These are phyloP conservation scores for Paramecium tetraurelia DNA, from an alignment of 73 alveolate genomes.

Conservation along the genomic window DNA sequence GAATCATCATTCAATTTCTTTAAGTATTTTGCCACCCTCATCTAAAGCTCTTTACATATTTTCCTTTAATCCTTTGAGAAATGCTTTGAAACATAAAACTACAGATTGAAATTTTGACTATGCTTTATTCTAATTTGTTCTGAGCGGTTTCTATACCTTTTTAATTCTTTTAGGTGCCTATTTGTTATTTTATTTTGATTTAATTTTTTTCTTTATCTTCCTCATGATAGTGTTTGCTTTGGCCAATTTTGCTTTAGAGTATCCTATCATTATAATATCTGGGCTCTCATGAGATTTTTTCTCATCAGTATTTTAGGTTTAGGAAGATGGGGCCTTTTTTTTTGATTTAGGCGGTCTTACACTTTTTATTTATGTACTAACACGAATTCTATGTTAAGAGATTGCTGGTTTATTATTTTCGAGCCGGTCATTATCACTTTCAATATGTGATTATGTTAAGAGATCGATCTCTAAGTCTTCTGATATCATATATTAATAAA, in stretches of 20 bases:
- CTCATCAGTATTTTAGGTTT: background rate
- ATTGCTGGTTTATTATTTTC: background rate
- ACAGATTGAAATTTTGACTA: background rate
- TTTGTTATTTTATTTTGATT: background rate
- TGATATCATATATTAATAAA: background rate
- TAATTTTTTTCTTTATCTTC: background rate
- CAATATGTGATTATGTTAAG: background rate
- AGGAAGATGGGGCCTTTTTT: background rate
- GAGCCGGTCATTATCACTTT: background rate
- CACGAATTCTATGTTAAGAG: background rate
- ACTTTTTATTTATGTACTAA: background rate
- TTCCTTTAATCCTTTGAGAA: background rate
- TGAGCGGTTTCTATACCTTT: background rate
- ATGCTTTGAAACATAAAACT: background rate
- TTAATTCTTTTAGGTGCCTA: background rate
- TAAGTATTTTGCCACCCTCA: background rate
- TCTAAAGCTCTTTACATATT: background rate
- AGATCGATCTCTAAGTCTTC: constrained; percentile 10
- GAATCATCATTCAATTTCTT: background rate
- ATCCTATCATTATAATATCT: background rate
- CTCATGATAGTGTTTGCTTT: background rate
- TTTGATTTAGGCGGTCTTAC: background rate
- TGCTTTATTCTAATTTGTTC: background rate
- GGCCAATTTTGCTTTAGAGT: background rate
- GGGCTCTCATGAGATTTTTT: background rate